phyloP scores from a whole-genome alignment of 768 basidiomycete species.

The Infundibulicybe gibba region DNA sequence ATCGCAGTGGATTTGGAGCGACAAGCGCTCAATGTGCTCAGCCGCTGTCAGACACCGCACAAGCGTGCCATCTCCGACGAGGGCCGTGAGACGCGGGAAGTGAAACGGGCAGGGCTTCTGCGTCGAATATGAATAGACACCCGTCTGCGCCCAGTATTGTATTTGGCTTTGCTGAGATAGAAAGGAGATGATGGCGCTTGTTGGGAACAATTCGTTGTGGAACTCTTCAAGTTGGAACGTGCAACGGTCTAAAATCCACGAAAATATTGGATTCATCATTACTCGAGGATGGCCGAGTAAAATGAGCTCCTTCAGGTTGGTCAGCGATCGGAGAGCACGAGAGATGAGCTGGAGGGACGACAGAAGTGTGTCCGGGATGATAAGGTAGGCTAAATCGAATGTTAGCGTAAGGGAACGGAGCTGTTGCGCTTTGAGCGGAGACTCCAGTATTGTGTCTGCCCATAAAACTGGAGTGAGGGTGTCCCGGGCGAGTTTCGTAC shows the following conservation, averaged over 20 bases:
- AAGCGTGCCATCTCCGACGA: slow-evolving; percentile 11
- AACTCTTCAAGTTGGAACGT: slow-evolving; percentile 9
- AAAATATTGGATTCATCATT: slow-evolving; percentile 16
- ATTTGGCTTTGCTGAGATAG: slow-evolving; percentile 8
- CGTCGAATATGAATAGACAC: slow-evolving; percentile 1
- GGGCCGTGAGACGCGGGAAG: slow-evolving; percentile 9
- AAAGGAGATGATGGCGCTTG: slow-evolving; percentile 12
- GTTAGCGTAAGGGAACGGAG: slow-evolving; percentile 12
- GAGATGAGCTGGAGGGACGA: slow-evolving; percentile 11
- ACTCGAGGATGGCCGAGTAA: slow-evolving; percentile 13
- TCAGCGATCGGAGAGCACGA: slow-evolving; percentile 9
- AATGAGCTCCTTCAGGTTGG: slow-evolving; percentile 10
- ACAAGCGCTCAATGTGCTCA: slow-evolving; percentile 6
- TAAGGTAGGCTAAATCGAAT: slow-evolving; percentile 14
- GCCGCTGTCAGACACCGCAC: slow-evolving; percentile 8
- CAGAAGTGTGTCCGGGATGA: slow-evolving; percentile 13
- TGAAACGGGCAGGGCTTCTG: slow-evolving; percentile 5
- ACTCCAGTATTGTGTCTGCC: slow-evolving; percentile 11
- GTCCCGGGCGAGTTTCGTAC: slow-evolving; percentile 11
- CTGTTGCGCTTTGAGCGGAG: slow-evolving; percentile 7
- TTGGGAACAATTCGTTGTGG: slow-evolving; percentile 14
- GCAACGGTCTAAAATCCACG: slow-evolving; percentile 17
- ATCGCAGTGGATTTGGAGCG: slow-evolving; percentile 6
- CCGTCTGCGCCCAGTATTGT: slow-evolving; percentile 13
- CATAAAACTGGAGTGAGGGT: slow-evolving; percentile 11